A percentile compares a stretch with the other conserved stretches of the same genome.
These are phyloP conservation scores for Noccaea bulbosa DNA, from an alignment of 345 rosid species.

Conservation along the genomic window DNA sequence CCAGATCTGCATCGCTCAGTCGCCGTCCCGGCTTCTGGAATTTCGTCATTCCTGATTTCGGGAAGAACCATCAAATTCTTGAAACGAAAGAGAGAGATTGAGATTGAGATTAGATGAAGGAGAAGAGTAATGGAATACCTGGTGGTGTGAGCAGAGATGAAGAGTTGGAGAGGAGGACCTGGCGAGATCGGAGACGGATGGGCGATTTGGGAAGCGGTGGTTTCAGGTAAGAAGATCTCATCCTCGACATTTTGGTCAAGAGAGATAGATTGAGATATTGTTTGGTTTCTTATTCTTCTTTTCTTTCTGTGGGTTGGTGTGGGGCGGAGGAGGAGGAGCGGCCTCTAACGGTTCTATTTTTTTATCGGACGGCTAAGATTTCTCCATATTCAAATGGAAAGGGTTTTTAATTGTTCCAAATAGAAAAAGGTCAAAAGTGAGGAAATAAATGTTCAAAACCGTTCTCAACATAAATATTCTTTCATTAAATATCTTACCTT, in stretches of 20 bases:
- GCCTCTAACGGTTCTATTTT: conserved; percentile 53
- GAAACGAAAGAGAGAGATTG: background rate
- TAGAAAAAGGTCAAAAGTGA: background rate
- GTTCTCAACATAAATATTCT: background rate
- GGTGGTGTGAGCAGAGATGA: conserved; percentile 61
- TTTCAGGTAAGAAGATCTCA: conserved; percentile 57
- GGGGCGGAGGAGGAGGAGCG: conserved; percentile 41
- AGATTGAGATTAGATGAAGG: background rate
- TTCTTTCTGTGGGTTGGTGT: background rate
- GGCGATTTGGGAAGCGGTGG: conserved; percentile 87
- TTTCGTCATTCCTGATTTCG: conserved; percentile 52
- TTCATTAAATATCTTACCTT: background rate
- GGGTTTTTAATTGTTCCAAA: background rate
- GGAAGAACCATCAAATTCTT: background rate
- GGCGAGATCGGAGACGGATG: conserved; percentile 64
- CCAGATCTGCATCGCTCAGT: conserved; percentile 38
- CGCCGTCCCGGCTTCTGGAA: conserved; percentile 53
- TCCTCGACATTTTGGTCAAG: conserved; percentile 50
- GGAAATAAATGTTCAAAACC: conserved; percentile 8
- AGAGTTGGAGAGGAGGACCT: conserved; percentile 50
- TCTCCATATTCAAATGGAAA: conserved; percentile 31
- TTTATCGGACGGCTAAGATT: conserved; percentile 50
- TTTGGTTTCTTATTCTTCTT: background rate
- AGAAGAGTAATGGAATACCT: conserved; percentile 45
- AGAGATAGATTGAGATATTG: conserved; percentile 2